Evolutionary conservation across 352 stramenopile species (phyloP).

Genomic region (Phytophthora podocarpi): DNA sequence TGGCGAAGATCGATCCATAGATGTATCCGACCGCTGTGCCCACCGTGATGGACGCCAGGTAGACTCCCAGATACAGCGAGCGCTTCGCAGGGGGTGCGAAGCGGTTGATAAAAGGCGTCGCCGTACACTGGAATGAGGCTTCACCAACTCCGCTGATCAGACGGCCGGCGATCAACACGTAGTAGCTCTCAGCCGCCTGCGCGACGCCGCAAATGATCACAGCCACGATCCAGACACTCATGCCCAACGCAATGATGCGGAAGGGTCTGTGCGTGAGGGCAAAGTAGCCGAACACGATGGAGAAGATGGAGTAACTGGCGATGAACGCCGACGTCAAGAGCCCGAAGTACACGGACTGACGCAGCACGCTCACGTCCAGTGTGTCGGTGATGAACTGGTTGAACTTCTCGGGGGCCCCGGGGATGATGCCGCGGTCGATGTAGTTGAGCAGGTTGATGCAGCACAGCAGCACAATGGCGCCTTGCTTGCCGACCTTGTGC

Average conservation of each 20-base stretch:
- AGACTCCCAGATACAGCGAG: slow-evolving; percentile 92
- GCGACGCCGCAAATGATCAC: slow-evolving; percentile 89
- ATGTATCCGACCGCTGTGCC: slow-evolving; percentile 92
- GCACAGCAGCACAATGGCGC: slow-evolving; percentile 86
- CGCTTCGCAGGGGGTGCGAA: slow-evolving; percentile 68
- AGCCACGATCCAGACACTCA: slow-evolving; percentile 90
- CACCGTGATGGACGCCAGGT: slow-evolving; percentile 92
- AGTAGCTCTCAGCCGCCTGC: slow-evolving; percentile 82
- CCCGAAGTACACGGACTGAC: slow-evolving; percentile 84
- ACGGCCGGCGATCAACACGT: slow-evolving; percentile 86
- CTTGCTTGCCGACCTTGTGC: slow-evolving; percentile 47
- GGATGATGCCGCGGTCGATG: slow-evolving; percentile 95
- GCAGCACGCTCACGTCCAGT: slow-evolving; percentile 59
- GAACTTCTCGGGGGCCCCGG: slow-evolving; percentile 92
- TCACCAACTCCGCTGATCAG: slow-evolving; percentile 91
- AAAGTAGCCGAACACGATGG: slow-evolving; percentile 92
- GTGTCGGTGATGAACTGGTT: slow-evolving; percentile 90
- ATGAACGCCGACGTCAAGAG: slow-evolving; percentile 95
- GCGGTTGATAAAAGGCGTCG: slow-evolving; percentile 93
- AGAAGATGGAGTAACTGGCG: slow-evolving; percentile 91
- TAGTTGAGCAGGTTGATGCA: slow-evolving; percentile 95
- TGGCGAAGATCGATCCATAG: slow-evolving; percentile 80
- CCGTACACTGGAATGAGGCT: slow-evolving; percentile 93
- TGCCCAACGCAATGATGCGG: slow-evolving; percentile 87
- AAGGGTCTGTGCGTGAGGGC: slow-evolving; percentile 90